Evolutionary conservation across 495 filamentous ascomycete species (phyloP), one percentile per base, ranked within the genome.

Genomic region (Penicillium flavigenum): DNA sequence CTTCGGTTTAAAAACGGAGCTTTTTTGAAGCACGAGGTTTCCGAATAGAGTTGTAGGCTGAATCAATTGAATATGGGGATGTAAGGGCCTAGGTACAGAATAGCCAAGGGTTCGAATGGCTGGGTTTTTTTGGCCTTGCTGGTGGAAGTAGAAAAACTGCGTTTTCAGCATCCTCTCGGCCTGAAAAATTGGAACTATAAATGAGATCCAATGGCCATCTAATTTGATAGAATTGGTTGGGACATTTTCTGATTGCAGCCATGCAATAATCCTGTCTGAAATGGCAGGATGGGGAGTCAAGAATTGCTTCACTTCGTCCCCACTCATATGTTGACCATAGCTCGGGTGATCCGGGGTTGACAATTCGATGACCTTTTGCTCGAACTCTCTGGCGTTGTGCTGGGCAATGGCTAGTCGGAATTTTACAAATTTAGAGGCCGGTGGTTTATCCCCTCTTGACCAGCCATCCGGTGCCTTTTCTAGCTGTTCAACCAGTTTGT

Each of bases 311-410:
- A 86, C 66, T 58, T 83, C 75, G 19, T 84, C 76, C n/a, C 79
- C 75, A 51, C 76, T 80, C 76, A 90, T 78, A 56, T 89, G 82
- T 47, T 80, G 68, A 2, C 88, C 88, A 66, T 90, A 90, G 4
- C 67, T 73, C 3, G 75, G 68, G 58, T 87, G 79, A 4, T 74
- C 75, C 4, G 87, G 88, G 4, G 82, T 84, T 17, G 85, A 85
- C 31, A 91, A 74, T 9, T 86, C 79, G 32, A 85, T 72, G 22
- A 89, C 76, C 19, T 71, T 78, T 54, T 83, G 72, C 65, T 90
- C 85, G 39, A 90, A 83, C 12, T 77, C 67, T 8, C 62, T 74
- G 22, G 76, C 70, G 36, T 81, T 81, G 27, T 80, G 72, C 57
- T 84, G 80, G 26, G 73, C 62, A 5, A 86, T 63, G 8, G 82